Base-by-base conservation (phyloP, 139 green algal genomes). In the Picochlorum costavermella region DNA sequence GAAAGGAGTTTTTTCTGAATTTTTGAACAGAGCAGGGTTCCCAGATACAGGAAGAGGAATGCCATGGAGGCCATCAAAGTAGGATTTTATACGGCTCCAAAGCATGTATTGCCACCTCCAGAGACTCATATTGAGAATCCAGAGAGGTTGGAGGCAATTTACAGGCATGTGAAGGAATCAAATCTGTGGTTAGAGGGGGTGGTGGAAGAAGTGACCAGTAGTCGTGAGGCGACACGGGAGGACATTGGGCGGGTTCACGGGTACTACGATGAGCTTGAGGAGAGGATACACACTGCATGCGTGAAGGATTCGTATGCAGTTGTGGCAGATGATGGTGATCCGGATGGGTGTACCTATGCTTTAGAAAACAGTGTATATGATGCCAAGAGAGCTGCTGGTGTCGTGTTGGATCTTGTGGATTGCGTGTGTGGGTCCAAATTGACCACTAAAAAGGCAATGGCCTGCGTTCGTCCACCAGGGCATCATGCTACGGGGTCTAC, bases 291-390 rank as follows among this genome's bases (percentile, higher is more conserved):
- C 2, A 6, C 6, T n/a, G 12, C 14, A 12, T 37, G 14, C 17
- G 30, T 0, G 13, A 13, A 29, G 25, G 60, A 43, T 31, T 12
- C 33, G 4, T 13, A 56, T 57, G 0, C 33, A 20, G 11, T 56
- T 20, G 17, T 53, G 46, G 60, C 60, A 23, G 60, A 66, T 53
- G 28, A 49, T 10, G 33, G 13, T 44, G 60, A 66, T 53, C 31
- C 36, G 16, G 60, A 66, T 57, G 70, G 70, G 25, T 63, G 65
- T n/a, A 76, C 70, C 0, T 76, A 76, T 17, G 45, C 66, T 12
- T 60, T 33, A 16, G 10, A 8, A 48, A 68, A 5, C 43, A 72
- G 62, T 3, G 68, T 67, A n/a, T 20, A 61, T 3, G 64, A 68
- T 14, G 64, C 70, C 1, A 30, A 63, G 33, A 49, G 17, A 0